phyloP scores from a whole-genome alignment of 1,284 basidiomycete species.

The Erythrobasidium hasegawianum region DNA sequence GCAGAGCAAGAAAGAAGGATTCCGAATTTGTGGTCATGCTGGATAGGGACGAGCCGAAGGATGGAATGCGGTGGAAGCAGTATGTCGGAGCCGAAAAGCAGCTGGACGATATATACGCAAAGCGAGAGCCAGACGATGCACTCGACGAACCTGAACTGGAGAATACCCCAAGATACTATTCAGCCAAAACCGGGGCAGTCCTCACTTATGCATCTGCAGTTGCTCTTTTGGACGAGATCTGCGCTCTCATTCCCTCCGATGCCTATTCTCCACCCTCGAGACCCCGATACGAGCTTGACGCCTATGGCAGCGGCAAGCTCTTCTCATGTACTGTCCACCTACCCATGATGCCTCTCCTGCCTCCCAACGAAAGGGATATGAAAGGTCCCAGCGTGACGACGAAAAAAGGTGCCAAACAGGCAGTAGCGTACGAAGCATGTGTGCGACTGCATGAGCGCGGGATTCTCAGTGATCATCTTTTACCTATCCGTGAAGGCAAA shows the following conservation, averaged over 20 bases:
- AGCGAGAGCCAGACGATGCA: slow-evolving; percentile 57
- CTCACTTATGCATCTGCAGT: slow-evolving; percentile 71
- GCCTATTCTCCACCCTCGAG: slow-evolving; percentile 59
- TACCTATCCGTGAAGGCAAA: slow-evolving; percentile 58
- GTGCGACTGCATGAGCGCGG: slow-evolving; percentile 62
- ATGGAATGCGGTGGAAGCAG: slow-evolving; percentile 56
- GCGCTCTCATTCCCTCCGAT: slow-evolving; percentile 68
- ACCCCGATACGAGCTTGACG: slow-evolving; percentile 60
- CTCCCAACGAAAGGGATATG: slow-evolving; percentile 56
- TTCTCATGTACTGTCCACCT: slow-evolving; percentile 56
- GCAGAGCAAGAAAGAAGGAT: slow-evolving; percentile 67
- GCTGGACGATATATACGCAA: slow-evolving; percentile 37
- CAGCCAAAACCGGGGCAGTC: slow-evolving; percentile 65
- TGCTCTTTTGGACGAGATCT: slow-evolving; percentile 64
- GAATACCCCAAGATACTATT: slow-evolving; percentile 50
- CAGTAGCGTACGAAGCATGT: slow-evolving; percentile 70
- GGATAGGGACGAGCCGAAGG: slow-evolving; percentile 56
- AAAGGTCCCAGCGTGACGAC: slow-evolving; percentile 58
- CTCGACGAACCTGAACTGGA: slow-evolving; percentile 64
- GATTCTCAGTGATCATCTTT: slow-evolving; percentile 71
- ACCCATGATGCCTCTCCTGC: slow-evolving; percentile 58
- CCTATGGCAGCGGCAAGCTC: slow-evolving; percentile 55
- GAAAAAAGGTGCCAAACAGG: slow-evolving; percentile 73
- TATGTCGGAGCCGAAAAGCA: slow-evolving; percentile 41
- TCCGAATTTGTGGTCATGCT: slow-evolving; percentile 77